Evolutionary conservation across 192 early-diverging fungal species (phyloP).

Genomic region (Backusella tuberculispora): DNA sequence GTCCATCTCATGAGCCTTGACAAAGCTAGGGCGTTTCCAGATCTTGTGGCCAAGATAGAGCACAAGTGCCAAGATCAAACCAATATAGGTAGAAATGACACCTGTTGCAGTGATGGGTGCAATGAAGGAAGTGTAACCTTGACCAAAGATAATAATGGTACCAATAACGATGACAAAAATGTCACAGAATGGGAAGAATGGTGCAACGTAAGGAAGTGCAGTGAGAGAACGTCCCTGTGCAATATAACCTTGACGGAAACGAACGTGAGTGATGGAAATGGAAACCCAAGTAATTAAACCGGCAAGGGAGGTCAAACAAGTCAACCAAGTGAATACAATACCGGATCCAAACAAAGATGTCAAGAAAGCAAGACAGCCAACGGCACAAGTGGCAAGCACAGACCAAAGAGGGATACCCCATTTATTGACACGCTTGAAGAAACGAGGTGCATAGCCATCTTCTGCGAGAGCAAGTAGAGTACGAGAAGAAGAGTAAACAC

Average conservation of each 20-base stretch:
- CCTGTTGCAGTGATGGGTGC: conserved; percentile 50
- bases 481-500: conserved; percentile 84
- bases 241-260: conserved; percentile 80
- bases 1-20: conserved; percentile 64
- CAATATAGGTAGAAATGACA: conserved; percentile 67
- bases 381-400: conserved; percentile 62
- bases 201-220: conserved; percentile 75
- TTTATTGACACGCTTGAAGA: conserved; percentile 63
- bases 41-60: conserved; percentile 63
- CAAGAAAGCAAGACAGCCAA: conserved; percentile 66
- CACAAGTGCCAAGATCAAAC: conserved; percentile 63
- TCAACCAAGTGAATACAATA: conserved; percentile 70
- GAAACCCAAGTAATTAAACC: conserved; percentile 85
- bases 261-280: conserved; percentile 80
- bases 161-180: conserved; percentile 70
- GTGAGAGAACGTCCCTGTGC: conserved; percentile 69
- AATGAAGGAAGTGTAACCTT: conserved; percentile 60
- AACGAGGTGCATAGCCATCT: conserved; percentile 75
- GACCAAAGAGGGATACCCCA: conserved; percentile 68
- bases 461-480: conserved; percentile 76
- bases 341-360: conserved; percentile 69
- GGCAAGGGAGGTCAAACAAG: conserved; percentile 70
- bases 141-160: conserved; percentile 59
- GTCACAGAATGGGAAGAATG: conserved; percentile 75
- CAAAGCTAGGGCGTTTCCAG: conserved; percentile 46